Evolutionary conservation across 768 basidiomycete genomes (phyloP).

Genomic region (Lactarius hatsudake): DNA sequence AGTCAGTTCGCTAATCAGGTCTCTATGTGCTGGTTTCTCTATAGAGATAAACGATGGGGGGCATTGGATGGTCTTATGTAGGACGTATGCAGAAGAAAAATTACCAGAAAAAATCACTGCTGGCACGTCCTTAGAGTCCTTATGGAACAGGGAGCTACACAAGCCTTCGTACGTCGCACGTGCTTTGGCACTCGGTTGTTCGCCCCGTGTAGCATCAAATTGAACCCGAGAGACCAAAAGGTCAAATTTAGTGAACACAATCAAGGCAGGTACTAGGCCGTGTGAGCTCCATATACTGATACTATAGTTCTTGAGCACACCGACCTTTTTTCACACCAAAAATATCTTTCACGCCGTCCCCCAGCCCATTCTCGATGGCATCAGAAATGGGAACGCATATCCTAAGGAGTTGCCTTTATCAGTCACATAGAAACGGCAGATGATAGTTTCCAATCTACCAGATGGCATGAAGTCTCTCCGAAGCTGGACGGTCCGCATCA

Average conservation of each 20-base stretch:
- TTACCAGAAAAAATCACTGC: slow-evolving; percentile 5
- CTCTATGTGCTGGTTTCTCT: not conserved
- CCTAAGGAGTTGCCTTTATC: slow-evolving; percentile 1
- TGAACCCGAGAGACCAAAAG: not conserved
- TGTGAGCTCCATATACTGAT: not conserved
- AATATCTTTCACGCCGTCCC: too few species aligned
- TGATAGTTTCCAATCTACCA: not conserved
- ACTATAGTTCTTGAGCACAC: too few species aligned
- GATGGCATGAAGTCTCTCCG: slow-evolving; percentile 15
- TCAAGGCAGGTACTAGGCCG: slow-evolving; percentile 5
- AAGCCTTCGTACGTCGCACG: not conserved
- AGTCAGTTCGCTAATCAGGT: not conserved
- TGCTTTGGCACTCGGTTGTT: not conserved
- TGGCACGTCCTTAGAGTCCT: not conserved
- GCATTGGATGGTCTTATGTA: not conserved
- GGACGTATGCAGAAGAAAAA: not conserved
- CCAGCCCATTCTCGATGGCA: too few species aligned
- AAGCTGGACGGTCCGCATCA: not conserved
- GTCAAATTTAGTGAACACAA: slow-evolving; percentile 15
- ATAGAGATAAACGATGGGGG: not conserved
- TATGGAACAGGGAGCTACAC: not conserved
- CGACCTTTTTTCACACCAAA: too few species aligned
- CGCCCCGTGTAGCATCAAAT: not conserved
- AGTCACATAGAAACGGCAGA: not conserved
- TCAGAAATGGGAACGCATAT: slow-evolving; percentile 2